These are phyloP conservation scores for Talaromyces verruculosus DNA, from an alignment of 2,329 filamentous ascomycete genomes.

Conservation along the genomic window DNA sequence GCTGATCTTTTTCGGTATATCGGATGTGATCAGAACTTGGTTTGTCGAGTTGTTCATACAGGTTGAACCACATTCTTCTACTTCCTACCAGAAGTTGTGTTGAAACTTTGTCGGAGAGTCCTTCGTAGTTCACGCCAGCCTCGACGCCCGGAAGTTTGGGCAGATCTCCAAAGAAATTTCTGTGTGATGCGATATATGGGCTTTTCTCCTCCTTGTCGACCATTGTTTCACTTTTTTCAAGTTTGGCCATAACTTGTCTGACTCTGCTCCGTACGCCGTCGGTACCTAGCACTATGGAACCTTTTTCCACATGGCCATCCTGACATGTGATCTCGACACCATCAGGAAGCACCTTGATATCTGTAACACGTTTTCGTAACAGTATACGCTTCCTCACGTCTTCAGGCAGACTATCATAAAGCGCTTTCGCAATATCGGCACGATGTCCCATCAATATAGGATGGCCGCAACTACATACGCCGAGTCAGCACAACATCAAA, in stretches of 20 bases:
- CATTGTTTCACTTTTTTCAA: conserved; percentile 9
- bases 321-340: conserved; percentile 33
- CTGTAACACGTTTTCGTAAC: conserved; percentile 27
- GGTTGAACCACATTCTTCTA: conserved; percentile 5
- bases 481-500: conserved; percentile 25
- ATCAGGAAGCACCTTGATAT: conserved; percentile 10
- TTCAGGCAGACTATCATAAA: conserved; percentile 32
- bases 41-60: conserved; percentile 9
- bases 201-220: neutral
- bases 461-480: conserved; percentile 5
- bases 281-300: conserved; percentile 40
- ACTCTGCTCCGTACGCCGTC: conserved; percentile 45
- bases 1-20: conserved; percentile 5
- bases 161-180: neutral
- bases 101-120: neutral
- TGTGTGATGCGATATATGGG: conserved; percentile 5
- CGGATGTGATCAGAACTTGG: neutral
- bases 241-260: conserved; percentile 21
- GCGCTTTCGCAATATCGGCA: conserved; percentile 16
- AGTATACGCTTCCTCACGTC: conserved; percentile 29
- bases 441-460: conserved; percentile 13
- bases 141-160: conserved; percentile 9
- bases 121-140: conserved; percentile 9
- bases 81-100: conserved; percentile 10
- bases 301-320: conserved; percentile 36